These are phyloP conservation scores for Hippophae tibetana DNA, from an alignment of 306 rosid genomes.

Conservation along the genomic window DNA sequence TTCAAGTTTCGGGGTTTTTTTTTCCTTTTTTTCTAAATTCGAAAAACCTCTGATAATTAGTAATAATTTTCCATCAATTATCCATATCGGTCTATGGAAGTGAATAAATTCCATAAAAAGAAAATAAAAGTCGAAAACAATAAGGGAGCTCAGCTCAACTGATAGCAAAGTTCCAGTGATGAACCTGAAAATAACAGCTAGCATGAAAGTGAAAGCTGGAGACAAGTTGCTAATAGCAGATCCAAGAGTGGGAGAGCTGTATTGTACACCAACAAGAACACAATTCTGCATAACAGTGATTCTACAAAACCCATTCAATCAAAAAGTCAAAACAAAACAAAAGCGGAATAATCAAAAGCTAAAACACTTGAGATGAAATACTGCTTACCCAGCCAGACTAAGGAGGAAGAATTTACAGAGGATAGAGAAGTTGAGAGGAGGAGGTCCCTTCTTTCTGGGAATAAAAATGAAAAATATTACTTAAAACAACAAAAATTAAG, in stretches of 20 bases:
- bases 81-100: too few species aligned
- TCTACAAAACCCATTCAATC: constrained; percentile 3
- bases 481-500: not conserved
- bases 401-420: constrained; percentile 40
- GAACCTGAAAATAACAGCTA: constrained; percentile 38
- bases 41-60: too few species aligned
- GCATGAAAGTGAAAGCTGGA: constrained; percentile 39
- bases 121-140: not conserved
- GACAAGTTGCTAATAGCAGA: constrained; percentile 35
- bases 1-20: too few species aligned
- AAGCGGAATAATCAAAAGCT: not conserved
- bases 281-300: constrained; percentile 31
- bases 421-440: constrained; percentile 32
- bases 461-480: not conserved
- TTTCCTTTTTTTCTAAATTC: too few species aligned
- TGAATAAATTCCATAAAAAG: too few species aligned
- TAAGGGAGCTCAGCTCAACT: not conserved
- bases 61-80: too few species aligned
- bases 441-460: constrained; percentile 29
- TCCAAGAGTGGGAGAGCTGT: constrained; percentile 44
- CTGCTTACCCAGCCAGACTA: constrained; percentile 31
- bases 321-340: not conserved
- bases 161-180: too few species aligned
- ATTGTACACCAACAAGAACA: constrained; percentile 28
- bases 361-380: not conserved